Evolutionary conservation across 768 basidiomycete species (phyloP), one percentile per base, ranked within the genome.

Genomic region (Boletus fagicola): DNA sequence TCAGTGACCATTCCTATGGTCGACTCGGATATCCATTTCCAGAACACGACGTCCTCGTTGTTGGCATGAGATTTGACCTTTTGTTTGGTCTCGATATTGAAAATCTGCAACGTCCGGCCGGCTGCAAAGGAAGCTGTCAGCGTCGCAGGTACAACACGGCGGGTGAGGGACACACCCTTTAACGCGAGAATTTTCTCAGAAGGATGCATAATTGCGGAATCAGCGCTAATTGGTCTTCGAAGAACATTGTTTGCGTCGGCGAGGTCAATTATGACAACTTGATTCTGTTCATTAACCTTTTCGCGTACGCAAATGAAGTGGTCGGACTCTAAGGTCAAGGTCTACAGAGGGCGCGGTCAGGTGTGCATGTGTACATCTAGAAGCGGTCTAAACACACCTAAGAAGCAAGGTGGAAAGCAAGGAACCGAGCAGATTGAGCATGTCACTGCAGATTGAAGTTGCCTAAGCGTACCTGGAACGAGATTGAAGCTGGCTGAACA

Each of bases 191-290:
- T 93, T 84, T 98, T 98, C 78, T 96, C 86, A 59, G 83, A 84
- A 42, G 92, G 93, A 70, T 98, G 94, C 96, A 99, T 98, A 65
- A 99, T 97, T 55, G 97, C 96, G 39, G 92, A 93, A 72, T 99
- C 97, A n/a, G 97, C 97, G 26, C 92, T 90, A 68, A 99, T 98
- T 60, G 94, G 94, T 65, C 94, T 81, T 58, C 94, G 88, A 54
- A 95, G 83, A 66, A 98, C 91, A 88, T 96, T 92, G 78, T 98
- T 98, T 67, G 95, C 93, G 74, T 98, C 93, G 59, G 89, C 80
- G 62, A 99, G 87, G 86, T 98, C 96, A 70, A 99, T 90, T 71
- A 99, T 98, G 72, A 98, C 96, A 62, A 99, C 97, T 76, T 98
- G 95, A 76, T 96, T 94, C 69, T 92, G 88, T 62, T 95, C 94